These are phyloP conservation scores for Rhizomucor miehei DNA, from an alignment of 371 early-diverging fungal species.

Conservation along the genomic window DNA sequence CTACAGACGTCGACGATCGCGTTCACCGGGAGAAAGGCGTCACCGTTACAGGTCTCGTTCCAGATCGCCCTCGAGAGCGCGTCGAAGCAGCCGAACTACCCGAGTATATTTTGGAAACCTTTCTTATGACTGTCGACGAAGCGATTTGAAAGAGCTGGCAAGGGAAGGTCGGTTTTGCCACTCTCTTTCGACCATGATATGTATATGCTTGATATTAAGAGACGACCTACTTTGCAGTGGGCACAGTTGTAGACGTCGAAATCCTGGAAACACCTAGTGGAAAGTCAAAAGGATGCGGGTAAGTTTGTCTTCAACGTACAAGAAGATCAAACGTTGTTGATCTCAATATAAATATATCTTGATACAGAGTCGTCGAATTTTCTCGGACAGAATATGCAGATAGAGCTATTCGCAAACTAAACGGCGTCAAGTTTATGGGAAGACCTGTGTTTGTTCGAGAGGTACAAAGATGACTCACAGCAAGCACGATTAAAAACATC, in stretches of 20 bases:
- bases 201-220: too few relatives aligned
- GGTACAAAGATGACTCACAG: slow-evolving; percentile 14
- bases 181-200: slow-evolving; percentile 1
- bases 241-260: slow-evolving; percentile 69
- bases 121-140: slow-evolving; percentile 59
- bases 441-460: slow-evolving; percentile 79
- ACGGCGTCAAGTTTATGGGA: slow-evolving; percentile 72
- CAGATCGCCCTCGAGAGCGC: slow-evolving; percentile 11
- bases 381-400: slow-evolving; percentile 76
- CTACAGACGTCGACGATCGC: slow-evolving; percentile 1
- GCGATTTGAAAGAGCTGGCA: slow-evolving; percentile 77
- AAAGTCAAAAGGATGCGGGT: slow-evolving; percentile 64
- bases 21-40: slow-evolving; percentile 7
- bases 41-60: slow-evolving; percentile 16
- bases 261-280: slow-evolving; percentile 60
- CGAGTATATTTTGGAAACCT: slow-evolving; percentile 69
- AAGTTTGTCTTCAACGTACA: slow-evolving; percentile 14
- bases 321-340: too few relatives aligned
- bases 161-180: slow-evolving; percentile 55
- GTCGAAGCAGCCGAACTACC: slow-evolving; percentile 6
- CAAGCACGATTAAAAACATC: not conserved
- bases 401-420: slow-evolving; percentile 72
- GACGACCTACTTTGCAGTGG: slow-evolving; percentile 46
- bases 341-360: not conserved
- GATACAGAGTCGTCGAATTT: slow-evolving; percentile 82